Percentiles rank a stretch among this genome's conserved stretches.
Evolutionary conservation across 176 grass and related monocot genomes (phyloP).

Genomic region (Carex pumila): DNA sequence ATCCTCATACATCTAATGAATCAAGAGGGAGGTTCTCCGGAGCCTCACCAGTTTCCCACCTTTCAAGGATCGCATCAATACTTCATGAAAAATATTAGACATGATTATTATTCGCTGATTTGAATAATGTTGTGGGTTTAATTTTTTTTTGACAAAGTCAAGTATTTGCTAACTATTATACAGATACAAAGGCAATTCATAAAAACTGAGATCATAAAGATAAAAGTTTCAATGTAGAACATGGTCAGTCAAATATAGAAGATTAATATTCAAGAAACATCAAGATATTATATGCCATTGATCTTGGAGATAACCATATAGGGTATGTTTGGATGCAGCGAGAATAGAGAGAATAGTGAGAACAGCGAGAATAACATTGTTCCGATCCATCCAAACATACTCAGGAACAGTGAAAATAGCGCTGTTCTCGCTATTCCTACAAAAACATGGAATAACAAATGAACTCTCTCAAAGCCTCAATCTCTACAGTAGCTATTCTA

Average conservation of each 20-base stretch:
- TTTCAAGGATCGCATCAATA: conserved; percentile 72
- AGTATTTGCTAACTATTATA: neutral
- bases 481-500: no score
- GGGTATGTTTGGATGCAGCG: no score
- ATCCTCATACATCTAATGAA: conserved; percentile 45
- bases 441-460: no score
- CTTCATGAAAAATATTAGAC: conserved; percentile 23
- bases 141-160: neutral
- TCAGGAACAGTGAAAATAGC: no score
- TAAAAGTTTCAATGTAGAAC: neutral
- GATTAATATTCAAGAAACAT: no score
- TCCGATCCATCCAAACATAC: no score
- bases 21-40: conserved; percentile 25
- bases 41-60: conserved; percentile 34
- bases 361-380: no score
- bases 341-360: no score
- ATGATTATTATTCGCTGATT: neutral
- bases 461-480: no score
- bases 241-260: neutral
- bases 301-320: neutral
- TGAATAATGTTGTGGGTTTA: neutral
- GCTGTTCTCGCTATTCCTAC: no score
- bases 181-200: neutral
- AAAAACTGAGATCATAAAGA: neutral
- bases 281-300: no score